Evolutionary conservation across 306 rosid species (phyloP), one percentile per base, ranked within the genome.

Genomic region (Psophocarpus tetragonolobus): DNA sequence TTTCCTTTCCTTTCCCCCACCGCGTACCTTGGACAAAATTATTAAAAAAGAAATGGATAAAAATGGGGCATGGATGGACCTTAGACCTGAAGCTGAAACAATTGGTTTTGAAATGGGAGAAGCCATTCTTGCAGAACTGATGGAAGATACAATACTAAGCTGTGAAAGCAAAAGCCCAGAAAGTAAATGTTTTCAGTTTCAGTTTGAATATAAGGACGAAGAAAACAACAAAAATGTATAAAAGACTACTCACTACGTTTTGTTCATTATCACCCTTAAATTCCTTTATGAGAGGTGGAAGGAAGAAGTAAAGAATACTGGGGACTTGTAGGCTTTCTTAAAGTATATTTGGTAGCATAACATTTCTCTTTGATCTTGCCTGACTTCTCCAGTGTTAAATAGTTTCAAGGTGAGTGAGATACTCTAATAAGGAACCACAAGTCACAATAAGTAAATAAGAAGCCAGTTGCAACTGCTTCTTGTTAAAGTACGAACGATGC

Each of bases 1-100:
- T 86, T 83, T 96, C 80, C 86, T 78, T 87, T 90, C 92, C 14
- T 67, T 88, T 47, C 90, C 93, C 32, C 87, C 83, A 8, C 98
- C 96, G 4, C 89, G 42, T 48, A 86, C 93, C 2, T 85, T 96
- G 80, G 99, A 96, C 76, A 96, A 96, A 82, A 89, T 92, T 71
- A 88, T 96, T 57, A 61, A 81, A 56, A 92, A 93, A 82, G 98
- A 96, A 81, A 85, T 96, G 94, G 85, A 76, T 71, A 90, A 87
- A 88, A 68, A 76, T 41, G 80, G 87, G 65, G 35, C 84, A 3
- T 96, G 99, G 99, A 83, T 91, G 94, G 92, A 96, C 81, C 88
- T 85, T 42, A 88, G 80, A 17, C 83, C 83, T 26, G 98, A 87
- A 56, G 85, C 89, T 1, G 98, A 93, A 81, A 72, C 84, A 20